Evolutionary conservation across 179 eudicot species (phyloP).

Genomic region (Beta macrorhiza): DNA sequence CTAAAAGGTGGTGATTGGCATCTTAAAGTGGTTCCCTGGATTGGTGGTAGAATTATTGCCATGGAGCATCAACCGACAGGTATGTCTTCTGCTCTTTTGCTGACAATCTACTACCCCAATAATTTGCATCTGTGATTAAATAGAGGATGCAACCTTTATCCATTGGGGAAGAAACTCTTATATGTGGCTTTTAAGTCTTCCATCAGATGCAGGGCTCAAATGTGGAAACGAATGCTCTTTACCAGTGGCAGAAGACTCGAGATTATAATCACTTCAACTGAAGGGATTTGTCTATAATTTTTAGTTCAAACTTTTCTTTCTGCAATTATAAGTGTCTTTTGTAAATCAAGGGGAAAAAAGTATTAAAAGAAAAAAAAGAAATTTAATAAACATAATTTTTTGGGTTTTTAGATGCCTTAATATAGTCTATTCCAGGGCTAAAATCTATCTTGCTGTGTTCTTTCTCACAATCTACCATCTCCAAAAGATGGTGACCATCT

Average conservation of each 20-base stretch:
- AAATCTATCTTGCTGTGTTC: background rate
- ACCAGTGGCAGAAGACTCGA: background rate
- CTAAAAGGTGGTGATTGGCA: constrained; percentile 79
- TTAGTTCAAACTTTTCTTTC: background rate
- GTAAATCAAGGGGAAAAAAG: background rate
- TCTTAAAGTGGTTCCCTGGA: constrained; percentile 96
- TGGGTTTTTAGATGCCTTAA: background rate
- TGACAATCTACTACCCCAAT: background rate
- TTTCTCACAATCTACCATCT: background rate
- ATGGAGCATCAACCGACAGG: constrained; percentile 98
- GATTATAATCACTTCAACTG: background rate
- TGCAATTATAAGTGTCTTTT: background rate
- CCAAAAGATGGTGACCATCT: background rate
- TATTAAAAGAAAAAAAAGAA: background rate
- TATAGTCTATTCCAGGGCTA: background rate
- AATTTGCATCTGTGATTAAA: background rate
- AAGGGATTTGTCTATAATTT: background rate
- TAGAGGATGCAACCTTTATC: background rate
- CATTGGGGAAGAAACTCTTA: background rate
- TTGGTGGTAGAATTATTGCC: constrained; percentile 92
- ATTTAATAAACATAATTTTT: background rate
- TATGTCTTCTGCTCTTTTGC: constrained; percentile 31
- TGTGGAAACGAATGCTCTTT: background rate
- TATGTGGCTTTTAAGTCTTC: background rate
- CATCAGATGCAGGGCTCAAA: background rate